These are phyloP conservation scores for Blastomyces parvus DNA, from an alignment of 2,329 filamentous ascomycete species.

Conservation along the genomic window DNA sequence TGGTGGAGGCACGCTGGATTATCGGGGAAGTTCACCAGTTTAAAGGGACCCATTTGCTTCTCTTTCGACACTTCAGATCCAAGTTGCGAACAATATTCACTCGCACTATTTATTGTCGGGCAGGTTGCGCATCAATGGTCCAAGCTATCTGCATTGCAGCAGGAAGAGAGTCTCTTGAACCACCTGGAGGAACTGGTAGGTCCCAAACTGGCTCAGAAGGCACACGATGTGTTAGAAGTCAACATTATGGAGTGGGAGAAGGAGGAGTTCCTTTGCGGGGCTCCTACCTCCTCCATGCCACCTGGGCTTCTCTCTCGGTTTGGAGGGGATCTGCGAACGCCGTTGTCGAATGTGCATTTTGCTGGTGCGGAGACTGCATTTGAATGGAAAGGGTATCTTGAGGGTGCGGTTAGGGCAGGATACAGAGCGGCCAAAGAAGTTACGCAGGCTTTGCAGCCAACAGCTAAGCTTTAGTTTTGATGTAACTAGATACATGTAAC, in stretches of 20 bases:
- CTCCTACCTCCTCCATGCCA: conserved; percentile 28
- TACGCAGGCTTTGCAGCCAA: conserved; percentile 31
- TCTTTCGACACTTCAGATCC: conserved; percentile 33
- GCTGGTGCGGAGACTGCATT: conserved; percentile 45
- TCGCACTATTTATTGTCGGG: conserved; percentile 37
- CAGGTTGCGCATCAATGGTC: conserved; percentile 29
- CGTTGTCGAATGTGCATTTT: conserved; percentile 41
- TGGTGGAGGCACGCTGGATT: conserved; percentile 28
- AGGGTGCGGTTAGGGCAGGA: conserved; percentile 45
- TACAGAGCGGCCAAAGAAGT: conserved; percentile 36
- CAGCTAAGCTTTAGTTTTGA: not conserved
- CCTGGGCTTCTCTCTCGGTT: conserved; percentile 29
- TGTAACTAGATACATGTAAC: not conserved
- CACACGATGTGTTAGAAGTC: conserved; percentile 19
- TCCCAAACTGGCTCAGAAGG: conserved; percentile 12
- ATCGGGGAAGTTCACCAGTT: conserved; percentile 33
- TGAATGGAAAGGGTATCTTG: conserved; percentile 51
- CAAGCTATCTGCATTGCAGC: conserved; percentile 17
- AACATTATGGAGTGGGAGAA: conserved; percentile 27
- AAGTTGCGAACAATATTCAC: conserved; percentile 19
- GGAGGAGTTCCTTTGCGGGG: conserved; percentile 31
- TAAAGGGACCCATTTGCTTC: conserved; percentile 31
- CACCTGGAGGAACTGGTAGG: conserved; percentile 27
- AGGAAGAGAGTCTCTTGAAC: conserved; percentile 21
- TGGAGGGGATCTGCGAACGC: conserved; percentile 24